Conservation (phyloP, 352 stramenopile genomes). For the Phytophthora nicotianae region DNA sequence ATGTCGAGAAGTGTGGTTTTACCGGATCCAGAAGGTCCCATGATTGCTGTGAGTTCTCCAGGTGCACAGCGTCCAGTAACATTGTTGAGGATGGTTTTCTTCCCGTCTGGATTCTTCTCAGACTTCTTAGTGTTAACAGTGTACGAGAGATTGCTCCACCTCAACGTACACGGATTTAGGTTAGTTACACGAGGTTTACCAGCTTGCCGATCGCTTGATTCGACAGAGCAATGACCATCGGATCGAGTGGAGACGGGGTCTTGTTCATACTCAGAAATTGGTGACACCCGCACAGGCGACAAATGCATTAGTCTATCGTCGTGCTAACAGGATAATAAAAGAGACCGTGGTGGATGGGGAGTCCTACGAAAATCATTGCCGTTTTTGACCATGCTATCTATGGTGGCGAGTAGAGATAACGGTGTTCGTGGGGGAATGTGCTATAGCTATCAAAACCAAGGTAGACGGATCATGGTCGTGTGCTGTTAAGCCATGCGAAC, state of each 20-base stretch:
- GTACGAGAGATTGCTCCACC: slow-evolving; percentile 26
- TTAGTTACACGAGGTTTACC: neutral
- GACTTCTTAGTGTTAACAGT: slow-evolving; percentile 23
- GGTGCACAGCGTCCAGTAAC: slow-evolving; percentile 58
- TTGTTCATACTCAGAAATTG: slow-evolving; percentile 5
- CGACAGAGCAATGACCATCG: slow-evolving; percentile 10
- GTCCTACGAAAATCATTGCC: neutral
- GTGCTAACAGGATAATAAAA: neutral
- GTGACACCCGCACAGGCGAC: slow-evolving; percentile 1
- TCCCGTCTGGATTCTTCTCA: slow-evolving; percentile 6
- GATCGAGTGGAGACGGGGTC: slow-evolving; percentile 11
- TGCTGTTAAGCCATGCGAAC: slow-evolving; percentile 32
- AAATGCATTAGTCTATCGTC: neutral
- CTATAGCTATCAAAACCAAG: too few relatives aligned
- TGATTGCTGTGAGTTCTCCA: slow-evolving; percentile 65
- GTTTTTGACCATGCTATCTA: slow-evolving; percentile 11
- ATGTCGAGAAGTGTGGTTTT: slow-evolving; percentile 78
- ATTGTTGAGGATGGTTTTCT: slow-evolving; percentile 61
- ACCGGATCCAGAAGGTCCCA: slow-evolving; percentile 62
- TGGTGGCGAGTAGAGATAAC: too few relatives aligned
- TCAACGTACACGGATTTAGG: slow-evolving; percentile 25
- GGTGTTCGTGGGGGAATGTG: too few relatives aligned
- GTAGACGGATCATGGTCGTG: slow-evolving; percentile 13
- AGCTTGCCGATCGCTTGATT: neutral
- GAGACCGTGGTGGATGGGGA: neutral